Base-by-base conservation (phyloP, 805 yeast genomes). In the Candida chauliodis region DNA sequence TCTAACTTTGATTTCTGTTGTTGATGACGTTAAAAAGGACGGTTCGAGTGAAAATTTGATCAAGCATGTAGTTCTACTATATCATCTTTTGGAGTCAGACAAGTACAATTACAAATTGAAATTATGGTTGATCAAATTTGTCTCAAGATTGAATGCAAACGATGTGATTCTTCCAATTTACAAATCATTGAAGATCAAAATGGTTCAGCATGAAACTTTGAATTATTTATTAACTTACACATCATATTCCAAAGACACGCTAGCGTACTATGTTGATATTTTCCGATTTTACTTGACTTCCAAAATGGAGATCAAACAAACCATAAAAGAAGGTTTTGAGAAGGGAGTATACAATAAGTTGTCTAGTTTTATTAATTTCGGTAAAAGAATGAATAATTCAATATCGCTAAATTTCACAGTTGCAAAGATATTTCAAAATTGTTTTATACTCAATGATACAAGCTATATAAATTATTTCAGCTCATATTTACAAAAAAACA, bases 151-250 rank as follows among this genome's bases (percentile, higher is more conserved):
- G 7, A 88, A 88, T 34, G 64, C 78, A 8, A 66, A 67, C 22
- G 54, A 72, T 1, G 56, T 66, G 29, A 81, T 90, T 0, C 48
- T 57, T 23, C 53, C 56, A 6, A 75, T 78, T 32, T 88, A 74
- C 55, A 57, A 70, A 11, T 52, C 66, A 1, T 58, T 90, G 36
- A 76, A 78, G 25, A 75, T 88, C 48, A 86, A 84, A 52, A 79
- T 81, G 61, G 59, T 89, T 7, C 98, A 91, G 58, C 66, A 72
- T 36, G 96, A 90, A 51, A 75, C 86, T 0, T 56, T 84, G 33
- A 74, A 81, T 9, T 69, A 73, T 44, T 58, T 39, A 19, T 47
- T 69, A 18, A 64, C 79, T 1, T 52, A 77, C 0, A 44, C 69
- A 1, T 56, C 52, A 26, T 85, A 86, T 0, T 49, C 63, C 2